Conservation (phyloP, 805 yeast genomes). For the Suhomyces sp. region DNA sequence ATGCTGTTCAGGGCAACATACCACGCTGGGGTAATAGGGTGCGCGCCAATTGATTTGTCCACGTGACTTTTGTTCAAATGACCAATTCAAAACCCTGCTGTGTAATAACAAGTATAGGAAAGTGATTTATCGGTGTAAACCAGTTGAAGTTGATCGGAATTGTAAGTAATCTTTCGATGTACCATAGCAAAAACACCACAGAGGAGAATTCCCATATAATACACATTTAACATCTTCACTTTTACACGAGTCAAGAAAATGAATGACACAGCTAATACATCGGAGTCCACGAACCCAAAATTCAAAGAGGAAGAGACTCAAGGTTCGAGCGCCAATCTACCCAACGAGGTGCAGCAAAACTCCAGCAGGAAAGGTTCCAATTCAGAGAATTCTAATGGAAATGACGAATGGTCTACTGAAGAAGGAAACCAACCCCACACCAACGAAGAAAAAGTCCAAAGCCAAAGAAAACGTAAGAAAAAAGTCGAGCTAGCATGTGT, state of each 20-base stretch:
- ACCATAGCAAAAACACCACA: not conserved
- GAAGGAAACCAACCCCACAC: not conserved
- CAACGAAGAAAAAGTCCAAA: constrained; percentile 5
- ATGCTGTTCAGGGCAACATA: not conserved
- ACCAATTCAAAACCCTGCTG: not conserved
- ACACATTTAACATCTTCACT: not conserved
- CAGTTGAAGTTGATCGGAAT: not conserved
- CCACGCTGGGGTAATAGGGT: not conserved
- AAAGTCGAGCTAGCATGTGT: constrained; percentile 75
- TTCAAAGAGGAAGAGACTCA: constrained; percentile 3
- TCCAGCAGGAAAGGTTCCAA: not conserved
- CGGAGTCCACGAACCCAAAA: not conserved
- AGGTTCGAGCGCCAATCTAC: not conserved
- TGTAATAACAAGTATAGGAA: not conserved
- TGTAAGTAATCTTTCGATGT: not conserved
- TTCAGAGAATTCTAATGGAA: not conserved
- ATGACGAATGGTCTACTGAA: not conserved
- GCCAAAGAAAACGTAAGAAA: constrained; percentile 38
- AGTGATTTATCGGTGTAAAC: not conserved
- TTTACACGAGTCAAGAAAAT: not conserved
- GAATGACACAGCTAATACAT: not conserved
- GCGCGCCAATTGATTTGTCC: not conserved
- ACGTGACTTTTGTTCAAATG: not conserved
- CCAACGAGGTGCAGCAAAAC: not conserved
- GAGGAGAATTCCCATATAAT: not conserved